Evolutionary conservation across 2,329 filamentous ascomycete species (phyloP), one percentile per base, ranked within the genome.

Genomic region (Colletotrichum somersetense): DNA sequence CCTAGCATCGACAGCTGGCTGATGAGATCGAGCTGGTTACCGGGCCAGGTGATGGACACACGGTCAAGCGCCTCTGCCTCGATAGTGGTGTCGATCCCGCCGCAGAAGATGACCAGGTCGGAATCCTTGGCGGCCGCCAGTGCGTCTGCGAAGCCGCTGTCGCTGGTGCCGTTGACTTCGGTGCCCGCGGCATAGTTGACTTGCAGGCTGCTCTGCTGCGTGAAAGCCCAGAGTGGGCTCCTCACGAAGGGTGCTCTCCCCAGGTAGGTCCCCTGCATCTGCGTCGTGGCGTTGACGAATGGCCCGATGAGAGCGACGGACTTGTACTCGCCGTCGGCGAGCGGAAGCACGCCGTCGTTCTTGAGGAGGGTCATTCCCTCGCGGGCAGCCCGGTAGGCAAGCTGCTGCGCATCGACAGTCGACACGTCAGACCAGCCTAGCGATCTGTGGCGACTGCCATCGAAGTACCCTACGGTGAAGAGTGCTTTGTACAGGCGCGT

Each of bases 1-100:
- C 75, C 75, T 5, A 80, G 72, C n/a, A 74, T 61, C 10, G 85
- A 35, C 6, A 58, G 56, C 18, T 38, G 56, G 20, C 81, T 79
- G 44, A 91, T 86, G 18, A 89, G 76, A 42, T 84, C 82, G 7
- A 89, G 77, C 76, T 90, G 88, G 16, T 81, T 81, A 2, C 81
- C 81, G 0, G 86, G 82, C 88, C 88, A 91, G 2, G 80, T 79
- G 46, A 91, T 84, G 30, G 80, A 78, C 40, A 80, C 80, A 26
- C 89, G 84, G 75, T 91, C 89, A 33, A 78, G 81, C 35, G 81
- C 83, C 75, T 91, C 89, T 3, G 82, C 80, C 74, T 89, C 89
- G 14, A 88, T 80, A 10, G 79, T 80, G 33, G 81, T 85, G 75
- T 91, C 87, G 38, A 89, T 85, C 4, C 89, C 89, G 30, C 86